Base-by-base conservation (phyloP, 441 rosid genomes). In the Dalechampia spathulata region DNA sequence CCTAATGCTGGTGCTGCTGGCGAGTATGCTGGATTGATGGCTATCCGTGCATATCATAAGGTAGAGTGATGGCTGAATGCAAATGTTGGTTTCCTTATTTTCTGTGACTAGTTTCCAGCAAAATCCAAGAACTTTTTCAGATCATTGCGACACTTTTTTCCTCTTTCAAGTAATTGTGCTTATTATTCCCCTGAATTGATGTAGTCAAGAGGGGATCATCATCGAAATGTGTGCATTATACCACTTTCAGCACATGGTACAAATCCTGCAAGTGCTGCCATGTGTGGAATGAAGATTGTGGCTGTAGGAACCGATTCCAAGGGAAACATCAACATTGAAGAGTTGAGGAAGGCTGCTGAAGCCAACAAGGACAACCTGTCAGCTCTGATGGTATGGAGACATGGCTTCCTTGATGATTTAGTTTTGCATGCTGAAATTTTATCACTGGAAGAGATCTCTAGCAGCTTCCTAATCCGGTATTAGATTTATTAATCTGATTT, bases 1-100 rank as follows among this genome's bases (percentile, higher is more conserved):
- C 99, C 99, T 28, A 93, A 93, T 78, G 96, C 99, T 51, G 97
- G 97, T 74, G 96, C 95, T 47, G 78, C 99, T 65, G 99, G 99
- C 14, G 99, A 89, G 75, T 93, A 89, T 64, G 86, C 99, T 30
- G 97, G 97, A 64, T 87, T 93, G 49, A 93, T 93, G 99, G 99
- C 85, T 66, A 93, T 93, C 71, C 99, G 95, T 5, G 97, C 94
- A 25, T 93, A 85, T 76, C 99, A 93, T 63, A 53, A 68, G 90
- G 99, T 89, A 87, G 7, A n/a, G n/a, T n/a, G n/a, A n/a, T n/a
- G n/a, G n/a, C n/a, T n/a, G n/a, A n/a, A n/a, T n/a, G n/a, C n/a
- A n/a, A n/a, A n/a, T n/a, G n/a, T n/a, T n/a, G n/a, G n/a, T n/a
- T n/a, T n/a, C n/a, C n/a, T n/a, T n/a, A n/a, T n/a, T n/a, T n/a